Base-by-base conservation (phyloP, 345 rosid genomes). In the Boechera divaricarpa region DNA sequence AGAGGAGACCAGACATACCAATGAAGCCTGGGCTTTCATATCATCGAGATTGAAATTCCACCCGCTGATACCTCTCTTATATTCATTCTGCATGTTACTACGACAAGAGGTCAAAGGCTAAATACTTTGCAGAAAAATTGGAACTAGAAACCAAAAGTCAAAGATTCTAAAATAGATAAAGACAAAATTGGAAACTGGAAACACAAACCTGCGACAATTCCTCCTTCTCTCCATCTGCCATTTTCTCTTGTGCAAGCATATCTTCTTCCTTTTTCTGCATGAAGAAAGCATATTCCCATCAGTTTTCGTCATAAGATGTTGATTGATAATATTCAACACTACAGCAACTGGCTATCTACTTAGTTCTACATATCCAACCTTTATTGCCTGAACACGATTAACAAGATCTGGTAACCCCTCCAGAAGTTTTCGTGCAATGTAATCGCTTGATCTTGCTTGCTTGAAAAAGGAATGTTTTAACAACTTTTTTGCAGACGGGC, bases 31-130 rank as follows among this genome's bases (percentile, higher is more conserved):
- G 83, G 98, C 97, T 80, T 95, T 95, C 89, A 95, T 73, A 79
- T 95, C 97, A 72, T 95, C 99, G 69, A 95, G 94, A 79, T 95
- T 88, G 86, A 95, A 95, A 79, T 95, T 88, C 99, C 99, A 95
- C 60, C 96, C 90, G 68, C 99, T 95, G 47, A 95, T 89, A 74
- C 99, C 99, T 71, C 99, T 85, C 79, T 95, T 95, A 69, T 95
- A 95, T 82, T 95, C 98, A 84, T 91, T 95, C 99, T 95, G 80
- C 82, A 84, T 49, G 73, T 32, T 44, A 79, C 82, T 73, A 73
- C 29, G 78, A 79, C 49, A 68, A 68, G 58, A 63, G 75, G 48
- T 79, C 74, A 79, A 73, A 73, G 55, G 47, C 75, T 45, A 45
- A 54, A 79, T 79, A 61, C 65, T 49, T 32, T 28, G 70, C 36